These are phyloP conservation scores for Trichophyton schoenleinii DNA, from an alignment of 2,329 filamentous ascomycete genomes.

Conservation along the genomic window DNA sequence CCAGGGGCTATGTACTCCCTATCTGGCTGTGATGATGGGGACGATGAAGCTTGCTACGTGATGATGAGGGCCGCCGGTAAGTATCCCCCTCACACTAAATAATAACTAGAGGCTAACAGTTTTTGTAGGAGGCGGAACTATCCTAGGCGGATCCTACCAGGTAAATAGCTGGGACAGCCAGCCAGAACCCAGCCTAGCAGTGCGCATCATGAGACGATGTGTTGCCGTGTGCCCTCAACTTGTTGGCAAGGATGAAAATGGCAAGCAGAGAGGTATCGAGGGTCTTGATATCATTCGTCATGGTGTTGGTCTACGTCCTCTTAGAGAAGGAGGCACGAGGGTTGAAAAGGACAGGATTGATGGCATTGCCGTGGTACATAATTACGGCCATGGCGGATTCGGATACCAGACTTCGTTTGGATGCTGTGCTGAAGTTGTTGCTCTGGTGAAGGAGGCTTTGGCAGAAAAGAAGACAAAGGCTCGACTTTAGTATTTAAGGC, in stretches of 20 bases:
- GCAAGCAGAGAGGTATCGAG: constrained; percentile 44
- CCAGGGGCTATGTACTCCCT: constrained; percentile 55
- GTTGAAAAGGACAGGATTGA: constrained; percentile 59
- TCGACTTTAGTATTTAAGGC: constrained; percentile 18
- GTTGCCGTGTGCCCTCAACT: constrained; percentile 26
- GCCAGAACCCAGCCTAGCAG: constrained; percentile 65
- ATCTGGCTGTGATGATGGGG: constrained; percentile 61
- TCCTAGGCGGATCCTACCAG: constrained; percentile 77
- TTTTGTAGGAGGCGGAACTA: constrained; percentile 56
- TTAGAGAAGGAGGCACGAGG: constrained; percentile 58
- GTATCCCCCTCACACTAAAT: not conserved
- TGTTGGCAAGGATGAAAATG: constrained; percentile 38
- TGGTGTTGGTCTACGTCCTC: constrained; percentile 67
- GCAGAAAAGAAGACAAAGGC: constrained; percentile 19
- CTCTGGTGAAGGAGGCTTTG: constrained; percentile 48
- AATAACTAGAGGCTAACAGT: too few species aligned
- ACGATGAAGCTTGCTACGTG: constrained; percentile 61
- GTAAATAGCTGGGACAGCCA: constrained; percentile 66
- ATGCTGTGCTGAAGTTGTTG: constrained; percentile 53
- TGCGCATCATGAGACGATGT: constrained; percentile 66
- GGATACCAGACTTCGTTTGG: constrained; percentile 60
- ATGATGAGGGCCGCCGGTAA: constrained; percentile 58
- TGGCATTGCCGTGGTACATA: constrained; percentile 41
- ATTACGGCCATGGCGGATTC: constrained; percentile 36
- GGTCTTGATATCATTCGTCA: constrained; percentile 65